Evolutionary conservation across 352 stramenopile genomes (phyloP).

Genomic region (Elongisporangium prolatum): DNA sequence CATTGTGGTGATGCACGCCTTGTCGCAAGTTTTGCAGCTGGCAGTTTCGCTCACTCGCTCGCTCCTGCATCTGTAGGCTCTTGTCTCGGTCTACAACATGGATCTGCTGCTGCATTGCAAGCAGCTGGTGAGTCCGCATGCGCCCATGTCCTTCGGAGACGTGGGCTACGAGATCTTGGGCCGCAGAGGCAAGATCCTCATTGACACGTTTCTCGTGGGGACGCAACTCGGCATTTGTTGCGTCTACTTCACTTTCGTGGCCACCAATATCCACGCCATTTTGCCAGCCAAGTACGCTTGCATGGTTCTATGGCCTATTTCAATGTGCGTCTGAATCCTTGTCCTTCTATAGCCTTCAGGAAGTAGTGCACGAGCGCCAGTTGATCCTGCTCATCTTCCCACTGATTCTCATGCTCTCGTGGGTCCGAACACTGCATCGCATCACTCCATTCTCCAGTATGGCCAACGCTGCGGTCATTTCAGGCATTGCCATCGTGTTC

Average conservation of each 20-base stretch:
- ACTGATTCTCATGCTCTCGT: conserved; percentile 63
- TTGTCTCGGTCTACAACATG: conserved; percentile 84
- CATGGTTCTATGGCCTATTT: no score
- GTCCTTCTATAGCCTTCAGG: conserved; percentile 28
- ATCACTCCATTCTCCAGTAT: conserved; percentile 76
- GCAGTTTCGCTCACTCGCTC: not conserved
- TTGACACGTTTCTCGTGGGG: conserved; percentile 76
- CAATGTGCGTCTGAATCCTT: conserved; percentile 2
- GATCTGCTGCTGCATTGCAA: conserved; percentile 72
- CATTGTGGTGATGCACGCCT: conserved; percentile 25
- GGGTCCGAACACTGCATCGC: conserved; percentile 62
- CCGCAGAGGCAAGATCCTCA: conserved; percentile 50
- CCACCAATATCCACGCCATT: conserved; percentile 76
- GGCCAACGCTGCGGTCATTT: conserved; percentile 54
- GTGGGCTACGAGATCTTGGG: conserved; percentile 63
- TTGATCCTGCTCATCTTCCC: conserved; percentile 76
- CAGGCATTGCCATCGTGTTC: conserved; percentile 76
- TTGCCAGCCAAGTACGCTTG: conserved; percentile 42
- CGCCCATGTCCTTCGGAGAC: conserved; percentile 65
- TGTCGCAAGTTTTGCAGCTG: not conserved
- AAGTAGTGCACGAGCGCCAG: conserved; percentile 64
- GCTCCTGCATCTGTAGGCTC: conserved; percentile 23
- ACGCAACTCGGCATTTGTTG: conserved; percentile 81
- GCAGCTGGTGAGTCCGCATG: conserved; percentile 40
- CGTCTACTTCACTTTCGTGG: conserved; percentile 84